phyloP scores from a whole-genome alignment of 2,329 filamentous ascomycete genomes.

The Phoma sp. region DNA sequence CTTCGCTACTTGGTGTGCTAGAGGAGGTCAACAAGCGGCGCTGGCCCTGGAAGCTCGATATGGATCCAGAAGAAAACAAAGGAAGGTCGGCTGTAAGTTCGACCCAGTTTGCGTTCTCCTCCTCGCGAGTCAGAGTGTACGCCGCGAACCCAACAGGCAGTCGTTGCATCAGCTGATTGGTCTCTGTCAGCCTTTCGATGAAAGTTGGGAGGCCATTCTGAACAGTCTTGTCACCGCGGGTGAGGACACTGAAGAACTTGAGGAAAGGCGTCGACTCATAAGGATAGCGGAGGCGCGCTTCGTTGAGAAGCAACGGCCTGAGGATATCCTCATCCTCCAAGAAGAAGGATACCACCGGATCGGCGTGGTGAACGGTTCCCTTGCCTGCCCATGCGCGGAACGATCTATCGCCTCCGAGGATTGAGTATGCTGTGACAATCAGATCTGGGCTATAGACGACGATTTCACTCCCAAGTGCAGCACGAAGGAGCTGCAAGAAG shows the following conservation, averaged over 20 bases:
- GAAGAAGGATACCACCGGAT: conserved; percentile 58
- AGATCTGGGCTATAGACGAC: conserved; percentile 77
- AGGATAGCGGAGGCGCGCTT: conserved; percentile 79
- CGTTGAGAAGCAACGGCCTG: conserved; percentile 65
- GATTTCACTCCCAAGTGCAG: conserved; percentile 62
- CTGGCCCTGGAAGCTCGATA: conserved; percentile 28
- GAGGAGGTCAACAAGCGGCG: conserved; percentile 32
- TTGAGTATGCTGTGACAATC: conserved; percentile 68
- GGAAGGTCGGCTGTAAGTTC: conserved; percentile 68
- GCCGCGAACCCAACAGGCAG: conserved; percentile 74
- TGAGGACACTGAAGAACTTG: conserved; percentile 71
- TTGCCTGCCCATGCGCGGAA: conserved; percentile 44
- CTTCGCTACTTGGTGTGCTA: conserved; percentile 22
- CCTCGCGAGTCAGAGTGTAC: conserved; percentile 81
- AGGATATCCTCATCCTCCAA: conserved; percentile 62
- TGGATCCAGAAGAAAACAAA: conserved; percentile 59
- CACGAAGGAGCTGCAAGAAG: conserved; percentile 74
- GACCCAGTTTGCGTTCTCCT: conserved; percentile 83
- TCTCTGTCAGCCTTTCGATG: conserved; percentile 69
- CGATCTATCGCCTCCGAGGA: conserved; percentile 61
- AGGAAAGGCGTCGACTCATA: conserved; percentile 84
- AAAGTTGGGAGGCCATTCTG: conserved; percentile 59
- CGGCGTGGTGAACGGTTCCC: conserved; percentile 24
- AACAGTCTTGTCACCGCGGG: conserved; percentile 53
- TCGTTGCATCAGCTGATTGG: conserved; percentile 77